phyloP scores from a whole-genome alignment of 2,329 filamentous ascomycete species.

The Aspergillus texensis region DNA sequence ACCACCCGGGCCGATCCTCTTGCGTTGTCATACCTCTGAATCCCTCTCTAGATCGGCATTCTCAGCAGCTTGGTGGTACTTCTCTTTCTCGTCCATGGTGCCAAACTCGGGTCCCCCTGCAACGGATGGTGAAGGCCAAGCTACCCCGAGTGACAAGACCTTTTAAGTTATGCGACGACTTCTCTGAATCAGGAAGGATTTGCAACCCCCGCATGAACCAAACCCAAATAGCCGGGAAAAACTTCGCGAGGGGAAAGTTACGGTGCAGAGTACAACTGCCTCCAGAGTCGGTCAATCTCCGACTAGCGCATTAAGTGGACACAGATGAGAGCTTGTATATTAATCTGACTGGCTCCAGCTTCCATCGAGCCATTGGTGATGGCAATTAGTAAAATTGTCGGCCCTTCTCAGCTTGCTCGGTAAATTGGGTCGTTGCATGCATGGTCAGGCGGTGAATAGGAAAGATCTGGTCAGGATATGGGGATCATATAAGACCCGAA shows the following conservation, averaged over 20 bases:
- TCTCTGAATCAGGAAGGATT: constrained; percentile 1
- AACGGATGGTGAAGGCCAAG: neutral
- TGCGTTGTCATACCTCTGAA: constrained; percentile 13
- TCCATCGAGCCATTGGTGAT: neutral
- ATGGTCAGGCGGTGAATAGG: neutral
- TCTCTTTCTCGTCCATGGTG: constrained; percentile 25
- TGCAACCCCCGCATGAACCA: constrained; percentile 11
- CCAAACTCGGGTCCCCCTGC: neutral
- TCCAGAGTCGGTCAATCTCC: constrained; percentile 19
- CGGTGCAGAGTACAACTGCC: neutral
- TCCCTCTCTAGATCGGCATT: constrained; percentile 1
- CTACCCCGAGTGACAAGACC: neutral
- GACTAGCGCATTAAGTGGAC: neutral
- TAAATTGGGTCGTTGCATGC: neutral
- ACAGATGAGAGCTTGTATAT: neutral
- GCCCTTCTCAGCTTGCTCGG: neutral
- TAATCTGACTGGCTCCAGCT: neutral
- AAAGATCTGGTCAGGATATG: neutral
- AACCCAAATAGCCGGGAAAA: constrained; percentile 4
- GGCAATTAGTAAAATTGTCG: neutral
- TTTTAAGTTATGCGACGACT: neutral
- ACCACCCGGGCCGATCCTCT: constrained; percentile 6
- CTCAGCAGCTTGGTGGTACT: constrained; percentile 18
- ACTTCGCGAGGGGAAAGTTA: constrained; percentile 4
- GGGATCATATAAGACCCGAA: neutral